Evolutionary conservation across 75 land plant genomes (phyloP), one percentile per base, ranked within the genome.

Genomic region (Sequoia sempervirens): DNA sequence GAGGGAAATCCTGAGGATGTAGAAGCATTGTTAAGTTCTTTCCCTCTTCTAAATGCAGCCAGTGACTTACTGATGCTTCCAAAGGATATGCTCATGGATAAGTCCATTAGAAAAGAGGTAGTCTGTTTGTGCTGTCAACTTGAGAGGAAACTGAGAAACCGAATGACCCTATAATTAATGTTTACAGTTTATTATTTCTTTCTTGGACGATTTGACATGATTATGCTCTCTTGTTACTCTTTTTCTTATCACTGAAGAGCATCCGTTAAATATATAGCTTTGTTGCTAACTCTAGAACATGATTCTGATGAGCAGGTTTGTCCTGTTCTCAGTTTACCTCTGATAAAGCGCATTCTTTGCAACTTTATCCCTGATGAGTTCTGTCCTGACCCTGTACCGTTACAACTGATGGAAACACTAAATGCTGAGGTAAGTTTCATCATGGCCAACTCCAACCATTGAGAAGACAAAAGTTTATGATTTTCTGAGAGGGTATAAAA

Each of bases 21-120:
- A 6, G 89, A 89, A 80, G 85, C 80, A 30, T 89, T 75, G 30
- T 80, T 91, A 0, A 84, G 89, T 81, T 87, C 82, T 41, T 97
- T 97, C 53, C 85, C 66, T 84, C 88, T 96, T 34, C 92, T 97
- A 14, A 91, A 94, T 90, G 92, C 89, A 28, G 86, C 93, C 85
- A 93, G 99, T 84, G 98, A 93, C 83, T 90, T 97, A 32, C 82
- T 97, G 86, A 95, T 96, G 98, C 98, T 97, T 84, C 99, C 99
- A 0, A 97, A 97, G 80, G 95, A 97, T 82, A 94, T 97, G 99
- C 91, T 97, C 78, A 87, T 94, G 84, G 99, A 97, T 47, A 91
- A 87, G 70, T 82, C 93, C 46, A 84, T 97, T 70, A 89, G 99
- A 80, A 88, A 88, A 83, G 99, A 97, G 98, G 99, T 97, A 82